These are phyloP conservation scores for Yarrowia porcina DNA, from an alignment of 805 yeast species.

Conservation along the genomic window DNA sequence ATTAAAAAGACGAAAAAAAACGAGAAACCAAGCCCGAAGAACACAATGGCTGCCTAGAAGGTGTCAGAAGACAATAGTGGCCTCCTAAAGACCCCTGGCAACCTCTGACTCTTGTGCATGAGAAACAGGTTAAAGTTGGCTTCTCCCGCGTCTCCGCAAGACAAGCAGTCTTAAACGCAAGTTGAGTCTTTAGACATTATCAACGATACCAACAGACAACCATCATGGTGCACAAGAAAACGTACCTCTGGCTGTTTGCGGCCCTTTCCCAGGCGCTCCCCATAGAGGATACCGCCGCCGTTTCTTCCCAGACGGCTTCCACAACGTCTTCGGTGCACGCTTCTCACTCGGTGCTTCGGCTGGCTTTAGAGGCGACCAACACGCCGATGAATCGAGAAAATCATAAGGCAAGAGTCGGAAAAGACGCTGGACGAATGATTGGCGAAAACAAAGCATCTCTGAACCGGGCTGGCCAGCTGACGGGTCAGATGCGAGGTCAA, in stretches of 20 bases:
- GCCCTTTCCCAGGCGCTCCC: neutral
- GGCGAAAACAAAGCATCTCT: constrained; percentile 1
- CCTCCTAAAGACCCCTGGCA: neutral
- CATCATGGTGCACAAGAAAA: neutral
- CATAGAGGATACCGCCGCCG: neutral
- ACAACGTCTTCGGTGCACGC: too few relatives aligned
- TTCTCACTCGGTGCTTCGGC: neutral
- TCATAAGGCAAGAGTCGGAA: neutral
- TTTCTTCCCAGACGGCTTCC: too few relatives aligned
- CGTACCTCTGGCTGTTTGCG: neutral
- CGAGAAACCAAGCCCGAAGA: neutral
- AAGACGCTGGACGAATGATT: neutral
- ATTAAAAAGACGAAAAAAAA: neutral
- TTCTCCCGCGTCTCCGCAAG: neutral
- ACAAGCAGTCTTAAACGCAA: neutral
- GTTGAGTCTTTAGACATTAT: neutral
- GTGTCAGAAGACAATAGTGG: neutral
- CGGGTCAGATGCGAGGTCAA: neutral
- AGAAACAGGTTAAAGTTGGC: neutral
- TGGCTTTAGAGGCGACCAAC: neutral
- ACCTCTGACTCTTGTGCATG: neutral
- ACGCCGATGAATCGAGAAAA: neutral
- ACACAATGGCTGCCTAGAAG: too few relatives aligned
- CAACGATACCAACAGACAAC: neutral
- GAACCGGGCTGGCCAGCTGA: constrained; percentile 1